Evolutionary conservation across 768 basidiomycete species (phyloP), one percentile per base, ranked within the genome.

Genomic region (Serpula lacrymans): DNA sequence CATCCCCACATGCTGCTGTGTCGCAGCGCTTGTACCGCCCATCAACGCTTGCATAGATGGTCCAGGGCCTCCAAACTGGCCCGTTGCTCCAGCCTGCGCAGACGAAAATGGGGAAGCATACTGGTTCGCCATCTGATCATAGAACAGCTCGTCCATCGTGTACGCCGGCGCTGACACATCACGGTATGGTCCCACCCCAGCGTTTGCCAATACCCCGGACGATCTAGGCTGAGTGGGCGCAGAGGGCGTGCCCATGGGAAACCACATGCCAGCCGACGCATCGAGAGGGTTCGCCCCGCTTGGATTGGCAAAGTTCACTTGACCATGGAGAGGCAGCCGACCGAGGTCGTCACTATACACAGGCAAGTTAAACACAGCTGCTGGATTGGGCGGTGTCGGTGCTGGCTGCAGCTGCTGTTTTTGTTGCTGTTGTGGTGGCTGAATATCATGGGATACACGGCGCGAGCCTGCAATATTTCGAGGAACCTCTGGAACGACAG

Each of bases 321-420:
- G 55, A 6, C 60, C 63, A 14, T 72, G 67, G 11, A 73, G 27
- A 1, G 80, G 81, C 1, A 82, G 57, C 28, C 75, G 63, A 3
- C 78, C 80, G 6, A 82, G 60, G 40, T 82, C 80, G 33, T 71
- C 72, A 51, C 69, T 72, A 50, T 80, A 75, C 52, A 78, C 69
- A 0, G 81, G 80, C 4, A 82, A 61, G 12, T 67, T 54, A 42
- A 62, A 65, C 3, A 49, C 36, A 37, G 37, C n/a, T 17, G 41
- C 39, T 3, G 37, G 24, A 34, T 47, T 41, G 16, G 41, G n/a
- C n/a, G n/a, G n/a, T n/a, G n/a, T n/a, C n/a, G n/a, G n/a, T 45
- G 45, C 27, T 46, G 18, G 51, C 22, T 37, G 49, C 26, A 39
- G 50, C 25, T 42, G 47, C 42, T 50, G 17, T 54, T 45, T 35